phyloP scores from a whole-genome alignment of 305 asterid genomes.

The Nicotiana rustica region DNA sequence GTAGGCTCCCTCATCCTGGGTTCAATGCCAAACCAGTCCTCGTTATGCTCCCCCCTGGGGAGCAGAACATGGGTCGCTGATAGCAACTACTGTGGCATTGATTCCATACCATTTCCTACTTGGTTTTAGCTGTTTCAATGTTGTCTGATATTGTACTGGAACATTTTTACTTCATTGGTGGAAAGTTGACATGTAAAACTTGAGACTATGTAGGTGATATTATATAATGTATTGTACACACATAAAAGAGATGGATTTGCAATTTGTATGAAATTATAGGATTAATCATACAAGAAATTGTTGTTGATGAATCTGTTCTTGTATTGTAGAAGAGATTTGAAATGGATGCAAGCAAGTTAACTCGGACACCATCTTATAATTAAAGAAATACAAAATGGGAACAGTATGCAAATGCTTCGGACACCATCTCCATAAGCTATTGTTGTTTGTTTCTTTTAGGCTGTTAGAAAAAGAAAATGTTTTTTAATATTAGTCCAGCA shows the following conservation, averaged over 20 bases:
- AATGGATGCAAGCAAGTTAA: not conserved
- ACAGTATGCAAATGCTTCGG: too few relatives aligned
- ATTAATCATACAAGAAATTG: not conserved
- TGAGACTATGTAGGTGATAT: not conserved
- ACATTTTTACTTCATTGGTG: not conserved
- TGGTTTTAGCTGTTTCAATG: not conserved
- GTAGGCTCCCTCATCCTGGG: conserved; percentile 85
- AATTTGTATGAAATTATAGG: conserved; percentile 2
- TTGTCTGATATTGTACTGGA: not conserved
- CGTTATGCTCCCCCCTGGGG: conserved; percentile 76
- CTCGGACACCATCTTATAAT: too few relatives aligned
- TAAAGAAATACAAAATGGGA: too few relatives aligned
- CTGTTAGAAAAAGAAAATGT: not conserved
- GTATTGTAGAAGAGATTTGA: not conserved
- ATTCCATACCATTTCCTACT: not conserved
- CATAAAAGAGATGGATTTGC: conserved; percentile 5
- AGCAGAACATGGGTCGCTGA: conserved; percentile 75
- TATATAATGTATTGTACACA: conserved; percentile 15
- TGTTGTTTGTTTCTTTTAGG: not conserved
- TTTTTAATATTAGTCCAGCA: not conserved
- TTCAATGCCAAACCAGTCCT: conserved; percentile 60
- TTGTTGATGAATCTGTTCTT: conserved; percentile 20
- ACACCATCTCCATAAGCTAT: not conserved
- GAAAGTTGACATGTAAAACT: conserved; percentile 18
- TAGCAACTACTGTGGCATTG: not conserved